Evolutionary conservation across 371 early-diverging fungal genomes (phyloP), one percentile per base, ranked within the genome.

Genomic region (Neoconidiobolus thromboides): DNA sequence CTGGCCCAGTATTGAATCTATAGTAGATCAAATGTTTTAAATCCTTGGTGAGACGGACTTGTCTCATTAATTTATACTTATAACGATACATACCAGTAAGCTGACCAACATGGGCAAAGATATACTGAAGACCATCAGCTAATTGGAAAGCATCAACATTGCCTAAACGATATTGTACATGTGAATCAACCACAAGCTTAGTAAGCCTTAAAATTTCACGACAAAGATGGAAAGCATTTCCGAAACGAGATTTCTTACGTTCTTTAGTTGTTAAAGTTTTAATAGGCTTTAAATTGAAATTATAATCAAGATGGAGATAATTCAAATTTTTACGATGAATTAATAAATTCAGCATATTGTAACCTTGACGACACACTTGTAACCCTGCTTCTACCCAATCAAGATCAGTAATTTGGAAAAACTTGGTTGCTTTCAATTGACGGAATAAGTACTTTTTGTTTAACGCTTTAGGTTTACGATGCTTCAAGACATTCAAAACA

Each of bases 11-110:
- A 70, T 91, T 97, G 75, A 95, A 93, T n/a, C 93, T 84, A 64
- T 90, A 80, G 64, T 72, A 83, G 54, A 93, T 93, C 68, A 92
- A 74, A 67, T 93, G 95, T 73, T 95, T 95, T 72, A 95, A 73
- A 75, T 95, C 96, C 66, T 69, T 65, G 62, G 75, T 76, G 76
- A 92, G 89, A 64, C 94, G 87, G 60, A 99, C 93, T 70, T 99
- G 99, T 65, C 91, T 70, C 97, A 99, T 98, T 57, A 96, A 73
- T 55, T 87, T 78, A 74, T 99, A 99, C 79, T 99, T 99, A 83
- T 99, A 98, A 64, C 98, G 86, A 74, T 99, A 99, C 89, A 99
- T 98, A 62, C 98, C 99, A 7, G 99, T 99, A 58, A 95, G 72
- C 71, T 94, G 96, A 48, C 99, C 99, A n/a, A 98, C 95, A 69